Base-by-base conservation (phyloP, 2,329 filamentous ascomycete species). In the Ustulina deusta region DNA sequence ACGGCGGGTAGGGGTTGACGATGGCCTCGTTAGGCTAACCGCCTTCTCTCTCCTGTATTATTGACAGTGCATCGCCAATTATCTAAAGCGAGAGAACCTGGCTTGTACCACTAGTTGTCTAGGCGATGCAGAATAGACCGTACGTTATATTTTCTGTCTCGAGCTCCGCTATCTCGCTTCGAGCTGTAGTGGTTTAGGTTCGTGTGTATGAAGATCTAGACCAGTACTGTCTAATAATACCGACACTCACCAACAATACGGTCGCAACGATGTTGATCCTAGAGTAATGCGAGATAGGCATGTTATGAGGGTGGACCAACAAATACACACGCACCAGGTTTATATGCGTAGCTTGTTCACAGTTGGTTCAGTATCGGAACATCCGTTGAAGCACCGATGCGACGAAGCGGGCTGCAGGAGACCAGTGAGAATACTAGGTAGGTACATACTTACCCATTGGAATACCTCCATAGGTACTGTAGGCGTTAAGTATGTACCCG, bases 71-170 rank as follows among this genome's bases (percentile, higher is more conserved):
- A 15, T 13, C 36, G n/a, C 20, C 32, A 6, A 58, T 49, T 49
- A 32, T 61, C 54, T 58, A 51, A 62, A 29, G 13, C 27, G 11
- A 32, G 25, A 59, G 40, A 36, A 51, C 5, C 13, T 62, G 25
- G 20, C 38, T 62, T 68, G 51, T 54, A 54, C 25, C 20, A 36
- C 52, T 51, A 52, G 42, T 27, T 20, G 29, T 20, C 22, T 46
- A 27, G 57, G 27, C 38, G 27, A 44, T 49, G 25, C 29, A 54
- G 49, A 32, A 54, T 54, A 20, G 32, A 38, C 11, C 40, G 34
- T 9, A 15, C 44, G 44, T n/a, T 38, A n/a, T 64, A 44, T 34
- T 36, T 34, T 42, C 36, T 59, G 20, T 22, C 22, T 32, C 17
- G 5, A 9, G 44, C 54, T 44, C 1, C 7, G n/a, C 40, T 27